A percentile compares a stretch with the other conserved stretches of the same genome.
Conservation (phyloP, 768 basidiomycete species). For the Leucocoprinus sp. region DNA sequence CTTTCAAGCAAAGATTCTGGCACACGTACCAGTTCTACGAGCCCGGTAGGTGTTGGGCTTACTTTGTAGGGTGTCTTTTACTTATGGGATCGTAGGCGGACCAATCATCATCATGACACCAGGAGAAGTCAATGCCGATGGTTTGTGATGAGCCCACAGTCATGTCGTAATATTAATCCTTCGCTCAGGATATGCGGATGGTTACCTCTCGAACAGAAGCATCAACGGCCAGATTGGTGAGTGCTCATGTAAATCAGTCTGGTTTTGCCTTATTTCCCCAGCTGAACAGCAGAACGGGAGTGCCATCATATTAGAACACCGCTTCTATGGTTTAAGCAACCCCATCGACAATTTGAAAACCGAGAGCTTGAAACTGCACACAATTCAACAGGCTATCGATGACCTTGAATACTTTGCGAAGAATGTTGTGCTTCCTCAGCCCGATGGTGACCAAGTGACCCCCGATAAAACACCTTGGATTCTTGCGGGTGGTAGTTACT, state of each 20-base stretch:
- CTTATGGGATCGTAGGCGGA: conserved; percentile 30
- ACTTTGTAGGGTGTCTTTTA: background rate
- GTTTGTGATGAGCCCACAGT: conserved; percentile 20
- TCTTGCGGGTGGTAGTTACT: conserved; percentile 42
- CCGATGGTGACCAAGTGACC: conserved; percentile 51
- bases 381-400: conserved; percentile 68
- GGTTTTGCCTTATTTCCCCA: conserved; percentile 9
- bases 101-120: conserved; percentile 61
- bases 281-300: conserved; percentile 60
- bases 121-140: conserved; percentile 52
- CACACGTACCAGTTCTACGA: conserved; percentile 61
- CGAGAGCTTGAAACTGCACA: conserved; percentile 49
- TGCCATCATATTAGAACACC: conserved; percentile 59
- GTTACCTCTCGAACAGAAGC: conserved; percentile 57
- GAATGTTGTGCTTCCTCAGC: conserved; percentile 60
- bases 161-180: background rate
- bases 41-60: conserved; percentile 24
- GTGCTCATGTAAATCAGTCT: background rate
- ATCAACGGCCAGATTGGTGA: conserved; percentile 51
- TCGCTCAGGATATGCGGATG: conserved; percentile 28
- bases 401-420: conserved; percentile 65
- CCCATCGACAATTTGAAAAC: conserved; percentile 53
- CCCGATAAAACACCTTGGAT: conserved; percentile 47
- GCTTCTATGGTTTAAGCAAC: conserved; percentile 73
- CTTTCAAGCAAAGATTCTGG: conserved; percentile 76